These are phyloP conservation scores for Colletotrichum sp. DNA, from an alignment of 2,329 filamentous ascomycete species.

Conservation along the genomic window DNA sequence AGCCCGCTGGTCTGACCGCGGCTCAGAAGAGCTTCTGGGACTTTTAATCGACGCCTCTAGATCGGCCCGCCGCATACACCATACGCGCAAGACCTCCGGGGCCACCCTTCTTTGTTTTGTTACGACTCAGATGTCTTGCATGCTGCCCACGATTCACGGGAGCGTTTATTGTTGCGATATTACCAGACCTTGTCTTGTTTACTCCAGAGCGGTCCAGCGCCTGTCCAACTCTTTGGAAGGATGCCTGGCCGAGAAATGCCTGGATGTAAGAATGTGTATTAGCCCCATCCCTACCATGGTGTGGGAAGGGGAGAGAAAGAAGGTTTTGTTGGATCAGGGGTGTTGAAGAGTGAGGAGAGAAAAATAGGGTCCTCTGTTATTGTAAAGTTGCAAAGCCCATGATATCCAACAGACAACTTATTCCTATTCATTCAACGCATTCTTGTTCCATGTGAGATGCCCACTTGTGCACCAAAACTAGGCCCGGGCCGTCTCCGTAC, in stretches of 20 bases:
- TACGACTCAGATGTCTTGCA: conserved; percentile 33
- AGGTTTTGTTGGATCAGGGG: conserved; percentile 4
- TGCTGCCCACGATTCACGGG: conserved; percentile 39
- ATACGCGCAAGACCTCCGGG: background rate
- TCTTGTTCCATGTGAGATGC: background rate
- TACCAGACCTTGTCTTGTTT: conserved; percentile 15
- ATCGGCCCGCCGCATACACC: background rate
- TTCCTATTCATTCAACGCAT: background rate
- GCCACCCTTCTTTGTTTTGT: conserved; percentile 19
- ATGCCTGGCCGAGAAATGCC: background rate
- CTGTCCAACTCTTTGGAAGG: background rate
- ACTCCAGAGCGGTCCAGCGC: background rate
- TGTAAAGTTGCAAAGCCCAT: conserved; percentile 18
- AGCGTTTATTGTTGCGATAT: conserved; percentile 10
- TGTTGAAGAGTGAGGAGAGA: background rate
- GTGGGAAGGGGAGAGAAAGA: background rate
- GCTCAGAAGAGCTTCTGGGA: conserved; percentile 52
- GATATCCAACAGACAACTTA: conserved; percentile 20
- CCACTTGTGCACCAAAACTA: background rate
- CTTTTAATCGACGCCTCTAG: conserved; percentile 35
- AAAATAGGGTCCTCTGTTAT: conserved; percentile 3
- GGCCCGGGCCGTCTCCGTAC: background rate
- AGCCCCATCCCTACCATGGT: background rate
- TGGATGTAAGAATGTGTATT: conserved; percentile 4
- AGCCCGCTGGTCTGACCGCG: conserved; percentile 31